These are phyloP conservation scores for Podaxis sp. DNA, from an alignment of 768 basidiomycete genomes.

Conservation along the genomic window DNA sequence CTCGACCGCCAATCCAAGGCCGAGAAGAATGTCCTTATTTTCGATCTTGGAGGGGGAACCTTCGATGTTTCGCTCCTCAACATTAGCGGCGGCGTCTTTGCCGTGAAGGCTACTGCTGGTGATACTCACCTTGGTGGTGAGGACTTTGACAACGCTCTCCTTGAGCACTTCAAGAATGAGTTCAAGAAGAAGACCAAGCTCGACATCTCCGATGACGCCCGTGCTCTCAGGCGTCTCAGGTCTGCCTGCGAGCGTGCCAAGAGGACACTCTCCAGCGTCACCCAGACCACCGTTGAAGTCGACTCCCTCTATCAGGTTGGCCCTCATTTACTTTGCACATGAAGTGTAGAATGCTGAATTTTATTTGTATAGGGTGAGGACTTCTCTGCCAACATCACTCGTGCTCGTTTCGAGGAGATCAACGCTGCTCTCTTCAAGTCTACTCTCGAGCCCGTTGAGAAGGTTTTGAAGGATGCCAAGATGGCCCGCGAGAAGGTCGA, in stretches of 20 bases:
- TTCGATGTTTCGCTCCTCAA: constrained; percentile 99
- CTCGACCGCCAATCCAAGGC: constrained; percentile 91
- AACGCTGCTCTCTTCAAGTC: constrained; percentile 94
- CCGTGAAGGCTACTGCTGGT: constrained; percentile 98
- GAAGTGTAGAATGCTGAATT: not conserved
- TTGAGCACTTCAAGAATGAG: constrained; percentile 99
- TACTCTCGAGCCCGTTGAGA: constrained; percentile 97
- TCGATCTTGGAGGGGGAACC: constrained; percentile 99
- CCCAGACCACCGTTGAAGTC: constrained; percentile 98
- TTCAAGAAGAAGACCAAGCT: constrained; percentile 97
- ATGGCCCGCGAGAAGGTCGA: constrained; percentile 96
- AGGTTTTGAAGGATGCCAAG: constrained; percentile 98
- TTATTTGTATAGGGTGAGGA: constrained; percentile 72
- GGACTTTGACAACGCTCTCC: constrained; percentile 97
- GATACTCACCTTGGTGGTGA: constrained; percentile 99
- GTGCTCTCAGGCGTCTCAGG: constrained; percentile 92
- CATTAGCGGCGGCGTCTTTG: constrained; percentile 97
- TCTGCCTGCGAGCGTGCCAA: constrained; percentile 99
- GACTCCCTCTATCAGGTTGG: constrained; percentile 93
- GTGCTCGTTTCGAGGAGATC: constrained; percentile 99
- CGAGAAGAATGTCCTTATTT: constrained; percentile 98
- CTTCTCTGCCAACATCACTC: constrained; percentile 97
- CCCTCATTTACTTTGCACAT: constrained; percentile 5
- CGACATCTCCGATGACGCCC: constrained; percentile 95
- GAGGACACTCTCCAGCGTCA: constrained; percentile 95